phyloP scores from a whole-genome alignment of 2,329 filamentous ascomycete genomes.

The Apiospora malaysiana region DNA sequence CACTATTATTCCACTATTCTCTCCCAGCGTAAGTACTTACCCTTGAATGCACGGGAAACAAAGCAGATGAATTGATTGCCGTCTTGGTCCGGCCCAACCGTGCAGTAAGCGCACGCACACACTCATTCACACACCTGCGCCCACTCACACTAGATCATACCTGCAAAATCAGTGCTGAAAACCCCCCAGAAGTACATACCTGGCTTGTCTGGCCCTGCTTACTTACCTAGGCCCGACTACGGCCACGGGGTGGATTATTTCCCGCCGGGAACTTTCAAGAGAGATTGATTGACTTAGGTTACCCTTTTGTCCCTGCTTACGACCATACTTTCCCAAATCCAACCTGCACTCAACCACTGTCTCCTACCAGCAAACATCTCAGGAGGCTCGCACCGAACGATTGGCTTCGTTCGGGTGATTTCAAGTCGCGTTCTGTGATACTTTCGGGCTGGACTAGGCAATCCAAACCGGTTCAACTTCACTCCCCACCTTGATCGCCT shows the following conservation, averaged over 20 bases:
- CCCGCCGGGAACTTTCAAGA: conserved; percentile 7
- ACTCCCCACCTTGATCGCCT: conserved; percentile 7
- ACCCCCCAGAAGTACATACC: neutral
- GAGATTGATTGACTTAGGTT: conserved; percentile 16
- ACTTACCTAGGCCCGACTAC: neutral
- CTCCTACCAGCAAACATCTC: neutral
- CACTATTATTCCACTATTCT: neutral
- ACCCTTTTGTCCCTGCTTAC: conserved; percentile 10
- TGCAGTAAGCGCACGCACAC: neutral
- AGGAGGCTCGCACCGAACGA: conserved; percentile 15
- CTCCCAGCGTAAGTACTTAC: neutral
- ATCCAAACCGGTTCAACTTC: neutral
- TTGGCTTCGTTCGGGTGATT: conserved; percentile 12
- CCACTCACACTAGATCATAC: neutral
- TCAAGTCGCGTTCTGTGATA: conserved; percentile 13
- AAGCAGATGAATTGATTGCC: neutral
- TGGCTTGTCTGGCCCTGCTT: neutral
- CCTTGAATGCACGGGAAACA: neutral
- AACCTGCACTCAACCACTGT: conserved; percentile 10
- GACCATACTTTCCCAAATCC: conserved; percentile 4
- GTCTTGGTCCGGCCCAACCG: neutral
- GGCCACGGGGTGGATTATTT: conserved; percentile 13
- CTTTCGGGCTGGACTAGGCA: neutral
- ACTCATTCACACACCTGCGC: neutral
- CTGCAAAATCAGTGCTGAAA: neutral